Conservation (phyloP, 176 grass and related monocot species). For the Oryza australiensis region DNA sequence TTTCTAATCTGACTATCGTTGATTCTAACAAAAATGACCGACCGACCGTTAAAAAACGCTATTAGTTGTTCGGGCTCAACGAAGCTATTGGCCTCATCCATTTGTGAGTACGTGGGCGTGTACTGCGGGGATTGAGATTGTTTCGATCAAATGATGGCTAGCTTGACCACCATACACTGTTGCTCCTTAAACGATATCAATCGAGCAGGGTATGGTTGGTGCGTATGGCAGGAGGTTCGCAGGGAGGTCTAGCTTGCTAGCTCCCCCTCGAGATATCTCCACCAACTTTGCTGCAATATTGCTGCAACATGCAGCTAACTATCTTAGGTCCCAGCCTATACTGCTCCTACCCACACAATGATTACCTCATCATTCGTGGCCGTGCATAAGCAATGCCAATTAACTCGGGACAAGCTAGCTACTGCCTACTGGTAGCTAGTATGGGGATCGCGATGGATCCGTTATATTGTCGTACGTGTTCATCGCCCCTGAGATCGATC, state of each 20-base stretch:
- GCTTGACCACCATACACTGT: not conserved
- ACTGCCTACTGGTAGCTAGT: not conserved
- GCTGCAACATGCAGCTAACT: not conserved
- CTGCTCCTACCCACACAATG: not conserved
- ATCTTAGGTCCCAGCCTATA: not conserved
- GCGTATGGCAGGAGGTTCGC: too few relatives aligned
- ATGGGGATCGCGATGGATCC: not conserved
- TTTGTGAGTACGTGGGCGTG: too few relatives aligned
- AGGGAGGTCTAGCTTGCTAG: not conserved
- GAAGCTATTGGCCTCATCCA: too few relatives aligned
- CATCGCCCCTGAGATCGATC: not conserved
- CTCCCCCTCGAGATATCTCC: not conserved
- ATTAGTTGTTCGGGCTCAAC: too few relatives aligned
- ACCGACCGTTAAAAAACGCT: too few relatives aligned
- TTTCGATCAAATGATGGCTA: not conserved
- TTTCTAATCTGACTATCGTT: too few relatives aligned
- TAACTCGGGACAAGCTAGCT: slow-evolving; percentile 6
- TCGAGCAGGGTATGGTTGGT: too few relatives aligned
- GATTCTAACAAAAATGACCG: too few relatives aligned
- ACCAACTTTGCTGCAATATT: not conserved
- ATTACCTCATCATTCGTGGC: not conserved
- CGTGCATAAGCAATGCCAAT: slow-evolving; percentile 7
- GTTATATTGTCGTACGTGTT: not conserved
- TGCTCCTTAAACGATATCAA: not conserved
- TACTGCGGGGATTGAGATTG: not conserved